Percentiles rank a stretch among this genome's conserved stretches.
These are phyloP conservation scores for Suillus ampliporus DNA, from an alignment of 768 basidiomycete species.

Conservation along the genomic window DNA sequence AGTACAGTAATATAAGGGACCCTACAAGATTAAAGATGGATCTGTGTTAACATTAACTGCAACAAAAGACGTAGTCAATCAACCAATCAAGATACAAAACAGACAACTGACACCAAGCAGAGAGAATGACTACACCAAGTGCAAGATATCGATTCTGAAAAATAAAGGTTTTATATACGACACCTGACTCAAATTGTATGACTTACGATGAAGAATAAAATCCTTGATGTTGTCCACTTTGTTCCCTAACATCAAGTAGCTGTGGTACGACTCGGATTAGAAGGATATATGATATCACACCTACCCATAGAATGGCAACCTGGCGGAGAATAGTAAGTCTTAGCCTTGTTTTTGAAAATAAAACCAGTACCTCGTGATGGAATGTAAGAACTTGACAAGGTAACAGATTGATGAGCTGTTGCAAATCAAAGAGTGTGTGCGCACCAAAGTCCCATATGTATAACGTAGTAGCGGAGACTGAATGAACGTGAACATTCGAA, in stretches of 20 bases:
- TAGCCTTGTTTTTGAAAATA: neutral
- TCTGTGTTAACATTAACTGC: neutral
- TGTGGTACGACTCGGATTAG: neutral
- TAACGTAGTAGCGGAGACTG: constrained; percentile 4
- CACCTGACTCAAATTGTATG: neutral
- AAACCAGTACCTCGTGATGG: neutral
- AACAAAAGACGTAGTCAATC: neutral
- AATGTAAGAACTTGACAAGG: constrained; percentile 7
- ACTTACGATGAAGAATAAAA: constrained; percentile 10
- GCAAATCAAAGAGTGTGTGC: neutral
- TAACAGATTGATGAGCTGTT: neutral
- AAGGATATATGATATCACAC: neutral
- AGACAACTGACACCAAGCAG: neutral
- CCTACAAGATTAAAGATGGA: neutral
- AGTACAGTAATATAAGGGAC: neutral
- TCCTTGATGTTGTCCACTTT: constrained; percentile 1
- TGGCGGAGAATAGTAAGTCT: neutral
- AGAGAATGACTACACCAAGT: neutral
- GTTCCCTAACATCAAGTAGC: neutral
- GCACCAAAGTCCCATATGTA: constrained; percentile 9
- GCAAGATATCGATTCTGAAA: constrained; percentile 12
- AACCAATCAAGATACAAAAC: neutral
- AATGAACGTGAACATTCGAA: neutral
- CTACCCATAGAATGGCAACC: constrained; percentile 12
- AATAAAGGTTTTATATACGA: neutral